Evolutionary conservation across 2,329 filamentous ascomycete species (phyloP).

Genomic region (Ceratocystis cubensis): DNA sequence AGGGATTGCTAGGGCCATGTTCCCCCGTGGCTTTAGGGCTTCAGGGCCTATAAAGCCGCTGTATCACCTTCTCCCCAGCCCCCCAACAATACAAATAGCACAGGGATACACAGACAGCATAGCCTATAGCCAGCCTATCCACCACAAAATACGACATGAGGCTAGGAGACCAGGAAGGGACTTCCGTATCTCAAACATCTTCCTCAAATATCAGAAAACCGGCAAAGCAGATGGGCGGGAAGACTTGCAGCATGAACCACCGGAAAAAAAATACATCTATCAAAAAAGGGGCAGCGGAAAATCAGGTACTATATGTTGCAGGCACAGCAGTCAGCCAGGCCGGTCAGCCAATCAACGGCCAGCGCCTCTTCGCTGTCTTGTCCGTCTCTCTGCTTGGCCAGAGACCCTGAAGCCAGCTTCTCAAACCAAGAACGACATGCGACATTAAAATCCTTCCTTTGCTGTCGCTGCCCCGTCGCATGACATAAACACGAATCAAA

Average conservation of each 20-base stretch:
- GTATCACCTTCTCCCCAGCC: background rate
- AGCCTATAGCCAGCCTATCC: too few relatives aligned
- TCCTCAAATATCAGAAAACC: too few relatives aligned
- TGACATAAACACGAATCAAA: constrained; percentile 6
- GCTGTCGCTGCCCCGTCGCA: background rate
- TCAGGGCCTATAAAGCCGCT: background rate
- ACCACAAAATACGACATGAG: too few relatives aligned
- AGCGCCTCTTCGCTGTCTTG: background rate
- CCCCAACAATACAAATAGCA: background rate
- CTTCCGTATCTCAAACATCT: too few relatives aligned
- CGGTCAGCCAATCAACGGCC: background rate
- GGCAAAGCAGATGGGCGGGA: too few relatives aligned
- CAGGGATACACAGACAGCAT: background rate
- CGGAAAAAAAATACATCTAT: background rate
- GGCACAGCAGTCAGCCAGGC: too few relatives aligned
- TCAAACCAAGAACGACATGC: background rate
- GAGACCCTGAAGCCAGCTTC: constrained; percentile 6
- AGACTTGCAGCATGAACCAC: too few relatives aligned
- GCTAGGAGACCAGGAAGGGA: too few relatives aligned
- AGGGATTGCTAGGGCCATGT: too few relatives aligned
- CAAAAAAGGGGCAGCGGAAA: background rate
- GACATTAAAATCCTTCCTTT: constrained; percentile 6
- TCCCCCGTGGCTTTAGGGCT: background rate
- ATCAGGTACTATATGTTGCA: background rate
- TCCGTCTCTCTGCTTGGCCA: background rate